phyloP scores from a whole-genome alignment of 148 eudicot genomes.

The Camellia japonica region DNA sequence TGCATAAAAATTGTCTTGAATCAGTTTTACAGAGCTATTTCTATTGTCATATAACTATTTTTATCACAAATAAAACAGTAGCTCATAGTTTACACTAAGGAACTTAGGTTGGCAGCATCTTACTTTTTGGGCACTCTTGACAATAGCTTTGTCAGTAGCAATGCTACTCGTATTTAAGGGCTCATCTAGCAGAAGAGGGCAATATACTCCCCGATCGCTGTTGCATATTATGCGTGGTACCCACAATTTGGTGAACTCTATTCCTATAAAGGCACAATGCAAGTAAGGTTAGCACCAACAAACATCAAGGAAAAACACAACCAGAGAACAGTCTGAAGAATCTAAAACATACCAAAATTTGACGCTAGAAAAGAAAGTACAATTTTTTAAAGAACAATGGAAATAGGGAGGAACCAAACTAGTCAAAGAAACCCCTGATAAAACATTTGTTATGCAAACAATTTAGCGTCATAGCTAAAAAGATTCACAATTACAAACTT shows the following conservation, averaged over 20 bases:
- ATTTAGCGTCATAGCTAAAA: background rate
- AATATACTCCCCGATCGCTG: conserved; percentile 65
- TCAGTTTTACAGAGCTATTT: too few species aligned
- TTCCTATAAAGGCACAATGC: conserved; percentile 28
- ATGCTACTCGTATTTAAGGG: conserved; percentile 31
- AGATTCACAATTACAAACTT: too few species aligned
- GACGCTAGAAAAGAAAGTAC: background rate
- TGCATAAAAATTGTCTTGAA: background rate
- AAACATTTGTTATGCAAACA: background rate
- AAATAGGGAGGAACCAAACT: too few species aligned
- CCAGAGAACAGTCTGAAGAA: background rate
- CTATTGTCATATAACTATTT: too few species aligned
- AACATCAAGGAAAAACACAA: background rate
- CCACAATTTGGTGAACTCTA: conserved; percentile 90
- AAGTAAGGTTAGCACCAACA: background rate
- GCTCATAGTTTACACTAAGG: too few species aligned
- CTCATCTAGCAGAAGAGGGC: conserved; percentile 70
- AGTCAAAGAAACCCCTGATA: background rate
- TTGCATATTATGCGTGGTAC: conserved; percentile 51
- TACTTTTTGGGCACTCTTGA: conserved; percentile 47
- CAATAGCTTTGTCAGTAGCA: conserved; percentile 33
- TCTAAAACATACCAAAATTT: background rate
- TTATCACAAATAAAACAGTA: too few species aligned
- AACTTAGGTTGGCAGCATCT: conserved; percentile 15
- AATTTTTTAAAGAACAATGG: background rate